These are phyloP conservation scores for Xanthoceras sorbifolium DNA, from an alignment of 345 rosid genomes.

Conservation along the genomic window DNA sequence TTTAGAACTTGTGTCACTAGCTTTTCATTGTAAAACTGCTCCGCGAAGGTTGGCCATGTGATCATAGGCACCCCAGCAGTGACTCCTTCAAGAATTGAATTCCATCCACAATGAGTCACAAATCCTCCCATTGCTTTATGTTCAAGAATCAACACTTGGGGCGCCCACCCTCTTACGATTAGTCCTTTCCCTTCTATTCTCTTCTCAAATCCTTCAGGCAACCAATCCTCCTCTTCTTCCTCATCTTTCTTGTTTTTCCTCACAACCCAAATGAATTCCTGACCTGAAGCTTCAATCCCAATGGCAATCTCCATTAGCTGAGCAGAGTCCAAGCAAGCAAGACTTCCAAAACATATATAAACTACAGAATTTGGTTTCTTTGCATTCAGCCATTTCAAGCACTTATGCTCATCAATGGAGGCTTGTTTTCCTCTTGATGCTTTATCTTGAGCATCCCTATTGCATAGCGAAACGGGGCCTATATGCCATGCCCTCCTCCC, in stretches of 20 bases:
- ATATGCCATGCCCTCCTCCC: constrained; percentile 49
- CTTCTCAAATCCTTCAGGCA: not conserved
- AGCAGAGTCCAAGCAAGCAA: constrained; percentile 14
- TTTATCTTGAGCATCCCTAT: constrained; percentile 12
- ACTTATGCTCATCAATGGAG: constrained; percentile 25
- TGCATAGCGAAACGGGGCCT: constrained; percentile 41
- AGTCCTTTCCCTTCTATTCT: not conserved
- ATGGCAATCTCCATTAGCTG: constrained; percentile 18
- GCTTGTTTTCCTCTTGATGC: constrained; percentile 31
- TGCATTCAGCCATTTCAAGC: constrained; percentile 45
- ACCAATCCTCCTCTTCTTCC: not conserved
- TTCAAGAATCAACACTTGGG: not conserved
- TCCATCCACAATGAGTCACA: not conserved
- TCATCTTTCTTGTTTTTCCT: not conserved
- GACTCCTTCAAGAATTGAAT: constrained; percentile 7
- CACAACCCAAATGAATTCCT: not conserved
- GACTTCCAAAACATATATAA: constrained; percentile 51
- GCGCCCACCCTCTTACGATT: not conserved
- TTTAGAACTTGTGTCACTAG: constrained; percentile 3
- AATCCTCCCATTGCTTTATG: not conserved
- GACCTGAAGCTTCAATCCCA: not conserved
- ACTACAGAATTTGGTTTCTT: constrained; percentile 44
- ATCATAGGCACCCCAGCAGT: constrained; percentile 10
- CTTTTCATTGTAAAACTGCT: not conserved
- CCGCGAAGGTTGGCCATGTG: not conserved